phyloP scores from a whole-genome alignment of 768 basidiomycete species.

The Phylloporus arenicola region DNA sequence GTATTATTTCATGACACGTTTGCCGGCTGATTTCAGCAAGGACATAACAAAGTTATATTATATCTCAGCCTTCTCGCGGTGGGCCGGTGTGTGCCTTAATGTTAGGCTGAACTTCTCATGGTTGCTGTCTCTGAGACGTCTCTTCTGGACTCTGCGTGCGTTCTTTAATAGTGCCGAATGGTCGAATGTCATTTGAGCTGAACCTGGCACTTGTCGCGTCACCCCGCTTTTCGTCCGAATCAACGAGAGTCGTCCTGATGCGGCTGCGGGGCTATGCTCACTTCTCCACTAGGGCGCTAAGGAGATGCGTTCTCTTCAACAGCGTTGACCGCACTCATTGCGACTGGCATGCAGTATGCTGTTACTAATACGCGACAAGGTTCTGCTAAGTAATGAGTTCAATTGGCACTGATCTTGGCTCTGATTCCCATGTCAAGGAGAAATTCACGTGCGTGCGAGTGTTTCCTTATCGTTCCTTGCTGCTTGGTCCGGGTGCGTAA shows the following conservation, averaged over 20 bases:
- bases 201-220: not conserved
- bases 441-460: not conserved
- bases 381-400: not conserved
- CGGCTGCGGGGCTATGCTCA: not conserved
- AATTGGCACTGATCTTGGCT: not conserved
- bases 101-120: no score
- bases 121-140: no score
- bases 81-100: not conserved
- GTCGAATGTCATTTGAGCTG: not conserved
- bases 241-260: not conserved
- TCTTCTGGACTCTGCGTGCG: no score
- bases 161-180: not conserved
- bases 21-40: not conserved
- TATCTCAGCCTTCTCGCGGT: not conserved
- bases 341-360: not conserved
- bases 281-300: not conserved
- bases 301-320: not conserved
- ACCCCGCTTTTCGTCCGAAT: not conserved
- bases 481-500: not conserved
- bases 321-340: not conserved
- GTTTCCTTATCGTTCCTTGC: not conserved
- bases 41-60: not conserved
- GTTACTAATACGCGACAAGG: not conserved
- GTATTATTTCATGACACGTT: not conserved
- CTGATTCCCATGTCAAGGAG: not conserved